Base-by-base conservation (phyloP, 176 grass and related monocot genomes). In the Cymbopogon citratus region DNA sequence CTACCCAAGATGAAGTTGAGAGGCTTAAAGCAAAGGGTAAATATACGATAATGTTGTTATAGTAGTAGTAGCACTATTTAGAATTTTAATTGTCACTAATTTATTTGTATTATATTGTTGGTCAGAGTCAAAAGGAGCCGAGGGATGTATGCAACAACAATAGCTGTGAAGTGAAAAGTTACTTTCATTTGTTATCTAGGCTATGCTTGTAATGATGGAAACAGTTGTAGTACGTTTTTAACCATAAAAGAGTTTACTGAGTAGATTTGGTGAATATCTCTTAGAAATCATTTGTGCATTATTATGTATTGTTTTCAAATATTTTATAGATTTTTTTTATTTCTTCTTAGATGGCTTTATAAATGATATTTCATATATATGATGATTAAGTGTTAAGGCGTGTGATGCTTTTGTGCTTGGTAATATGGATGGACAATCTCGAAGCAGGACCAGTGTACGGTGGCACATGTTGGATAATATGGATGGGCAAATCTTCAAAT, bases 11-110 rank as follows among this genome's bases (percentile, higher is more conserved):
- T 31, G 83, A 90, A 62, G 25, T 90, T 68, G 46, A 78, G 46
- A 57, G 9, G 9, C 88, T 90, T 68, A 90, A 61, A 90, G 83
- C 63, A 83, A 90, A 90, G 10, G 83, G 79, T 83, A 81, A 85
- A 35, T 71, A 64, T 66, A 56, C 1, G 44, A 54, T 56, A 56
- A 4, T 64, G 0, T 18, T 62, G 0, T 16, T 9, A 12, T 0
- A 24, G 3, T 60, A 70, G 3, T 36, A 41, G 21, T 16, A n/a
- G n/a, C n/a, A n/a, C n/a, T n/a, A n/a, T 9, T 33, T 4, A 28
- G 63, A 15, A 0, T 43, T 77, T 54, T 65, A 35, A 2, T 16
- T 1, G 3, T 68, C 0, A 9, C 1, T 26, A 24, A 12, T 63
- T 71, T 72, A 16, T 6, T 33, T 41, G 9, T 31, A 0, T 43